A percentile compares a stretch with the other conserved stretches of the same genome.
phyloP scores from a whole-genome alignment of 768 basidiomycete genomes.

The Mycena amicta region DNA sequence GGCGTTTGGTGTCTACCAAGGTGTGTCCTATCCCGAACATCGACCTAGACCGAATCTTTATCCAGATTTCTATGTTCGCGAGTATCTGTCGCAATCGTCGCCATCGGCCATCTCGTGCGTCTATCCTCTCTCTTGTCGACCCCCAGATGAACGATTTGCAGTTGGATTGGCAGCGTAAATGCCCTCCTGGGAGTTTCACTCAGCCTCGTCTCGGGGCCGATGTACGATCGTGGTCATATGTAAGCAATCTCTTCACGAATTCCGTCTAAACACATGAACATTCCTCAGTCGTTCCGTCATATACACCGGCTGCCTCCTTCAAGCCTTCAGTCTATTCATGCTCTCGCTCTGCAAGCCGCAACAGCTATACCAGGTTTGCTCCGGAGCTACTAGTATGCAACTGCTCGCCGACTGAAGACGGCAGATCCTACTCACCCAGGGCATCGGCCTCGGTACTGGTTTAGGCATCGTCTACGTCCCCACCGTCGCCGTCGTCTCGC shows the following conservation, averaged over 20 bases:
- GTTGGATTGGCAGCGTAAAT: conserved; percentile 51
- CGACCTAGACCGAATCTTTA: too few species aligned
- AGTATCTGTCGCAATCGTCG: conserved; percentile 35
- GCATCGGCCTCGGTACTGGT: conserved; percentile 50
- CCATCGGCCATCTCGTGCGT: conserved; percentile 39
- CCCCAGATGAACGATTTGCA: conserved; percentile 10
- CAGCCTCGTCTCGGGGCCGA: conserved; percentile 47
- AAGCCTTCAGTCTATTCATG: conserved; percentile 50
- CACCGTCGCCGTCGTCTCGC: conserved; percentile 47
- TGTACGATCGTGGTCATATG: conserved; percentile 58
- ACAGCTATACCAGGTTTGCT: conserved; percentile 34
- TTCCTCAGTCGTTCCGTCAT: conserved; percentile 33
- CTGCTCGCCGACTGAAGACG: too few species aligned
- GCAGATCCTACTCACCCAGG: conserved; percentile 51
- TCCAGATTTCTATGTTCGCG: conserved; percentile 41
- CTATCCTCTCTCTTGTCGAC: not conserved
- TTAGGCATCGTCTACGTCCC: conserved; percentile 50
- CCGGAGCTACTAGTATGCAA: not conserved
- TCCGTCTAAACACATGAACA: conserved; percentile 26
- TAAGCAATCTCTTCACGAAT: conserved; percentile 23
- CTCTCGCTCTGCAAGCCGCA: conserved; percentile 37
- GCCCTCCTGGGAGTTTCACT: conserved; percentile 45
- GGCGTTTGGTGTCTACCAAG: conserved; percentile 39
- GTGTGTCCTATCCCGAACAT: too few species aligned
- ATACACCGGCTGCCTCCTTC: conserved; percentile 44